phyloP scores from a whole-genome alignment of 1,284 basidiomycete genomes.

The Ustilago lituana region DNA sequence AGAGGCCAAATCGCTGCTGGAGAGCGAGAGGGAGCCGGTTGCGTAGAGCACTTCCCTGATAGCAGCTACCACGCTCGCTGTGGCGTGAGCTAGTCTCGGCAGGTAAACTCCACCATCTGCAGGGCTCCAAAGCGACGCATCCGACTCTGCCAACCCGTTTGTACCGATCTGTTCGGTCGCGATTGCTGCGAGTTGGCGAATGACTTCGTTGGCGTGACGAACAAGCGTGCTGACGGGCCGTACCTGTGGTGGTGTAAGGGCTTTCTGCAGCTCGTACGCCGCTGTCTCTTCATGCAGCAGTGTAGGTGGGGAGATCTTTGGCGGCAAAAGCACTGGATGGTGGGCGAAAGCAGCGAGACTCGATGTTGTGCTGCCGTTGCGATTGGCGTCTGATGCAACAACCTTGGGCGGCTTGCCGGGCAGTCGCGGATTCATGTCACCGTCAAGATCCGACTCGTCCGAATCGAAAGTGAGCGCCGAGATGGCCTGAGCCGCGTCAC shows the following conservation, averaged over 20 bases:
- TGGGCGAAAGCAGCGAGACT: slow-evolving; percentile 24
- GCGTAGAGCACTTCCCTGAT: slow-evolving; percentile 52
- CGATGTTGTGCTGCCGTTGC: slow-evolving; percentile 1
- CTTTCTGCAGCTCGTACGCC: slow-evolving; percentile 46
- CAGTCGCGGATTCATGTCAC: slow-evolving; percentile 29
- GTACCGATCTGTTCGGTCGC: slow-evolving; percentile 48
- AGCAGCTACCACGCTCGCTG: slow-evolving; percentile 36
- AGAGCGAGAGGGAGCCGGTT: slow-evolving; percentile 44
- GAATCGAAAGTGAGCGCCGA: slow-evolving; percentile 38
- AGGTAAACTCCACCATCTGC: slow-evolving; percentile 20
- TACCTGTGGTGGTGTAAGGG: slow-evolving; percentile 19
- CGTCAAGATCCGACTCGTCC: slow-evolving; percentile 46
- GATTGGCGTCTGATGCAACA: slow-evolving; percentile 1
- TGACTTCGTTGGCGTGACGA: slow-evolving; percentile 46
- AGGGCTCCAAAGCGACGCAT: slow-evolving; percentile 18
- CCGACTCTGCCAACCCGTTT: slow-evolving; percentile 40
- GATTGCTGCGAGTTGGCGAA: slow-evolving; percentile 41
- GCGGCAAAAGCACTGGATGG: slow-evolving; percentile 33
- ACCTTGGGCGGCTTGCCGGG: slow-evolving; percentile 44
- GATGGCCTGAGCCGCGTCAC: slow-evolving; percentile 13
- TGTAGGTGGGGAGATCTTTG: slow-evolving; percentile 21
- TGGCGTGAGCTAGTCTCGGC: slow-evolving; percentile 36
- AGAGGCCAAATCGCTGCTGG: slow-evolving; percentile 36
- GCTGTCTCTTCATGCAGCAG: slow-evolving; percentile 41
- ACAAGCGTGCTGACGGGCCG: slow-evolving; percentile 30